These are phyloP conservation scores for Penicillium sp. DNA, from an alignment of 2,329 filamentous ascomycete species.

Conservation along the genomic window DNA sequence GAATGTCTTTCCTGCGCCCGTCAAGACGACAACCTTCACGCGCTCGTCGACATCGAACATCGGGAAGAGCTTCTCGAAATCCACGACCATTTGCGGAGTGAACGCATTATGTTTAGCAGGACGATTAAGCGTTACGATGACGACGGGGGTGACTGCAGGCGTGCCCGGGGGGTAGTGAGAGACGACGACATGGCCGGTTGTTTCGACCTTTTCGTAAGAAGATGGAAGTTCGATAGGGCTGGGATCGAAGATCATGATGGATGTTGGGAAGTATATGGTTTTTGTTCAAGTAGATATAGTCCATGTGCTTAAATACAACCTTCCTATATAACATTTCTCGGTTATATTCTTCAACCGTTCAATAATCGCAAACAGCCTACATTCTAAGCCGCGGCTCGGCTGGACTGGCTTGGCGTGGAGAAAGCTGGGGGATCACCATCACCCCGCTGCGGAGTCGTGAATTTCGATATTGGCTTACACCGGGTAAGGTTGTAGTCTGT, in stretches of 20 bases:
- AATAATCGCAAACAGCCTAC: not conserved
- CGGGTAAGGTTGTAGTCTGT: not conserved
- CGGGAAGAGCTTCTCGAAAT: conserved; percentile 40
- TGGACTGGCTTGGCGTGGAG: conserved; percentile 1
- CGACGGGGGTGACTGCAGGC: conserved; percentile 49
- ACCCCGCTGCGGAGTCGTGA: conserved; percentile 5
- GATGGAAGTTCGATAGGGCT: conserved; percentile 20
- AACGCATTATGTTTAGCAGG: conserved; percentile 61
- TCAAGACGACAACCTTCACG: conserved; percentile 57
- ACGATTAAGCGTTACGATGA: conserved; percentile 54
- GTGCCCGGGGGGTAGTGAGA: conserved; percentile 47
- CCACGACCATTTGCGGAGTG: conserved; percentile 52
- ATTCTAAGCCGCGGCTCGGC: not conserved
- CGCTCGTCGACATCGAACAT: conserved; percentile 54
- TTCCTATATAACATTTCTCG: not conserved
- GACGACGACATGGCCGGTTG: conserved; percentile 37
- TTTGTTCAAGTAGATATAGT: not conserved
- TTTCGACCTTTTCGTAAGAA: conserved; percentile 24
- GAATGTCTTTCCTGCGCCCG: conserved; percentile 47
- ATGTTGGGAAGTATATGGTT: not conserved
- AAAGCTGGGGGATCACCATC: conserved; percentile 2
- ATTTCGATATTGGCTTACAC: not conserved
- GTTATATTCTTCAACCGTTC: not conserved
- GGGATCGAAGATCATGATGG: conserved; percentile 25
- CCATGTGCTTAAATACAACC: not conserved